Base-by-base conservation (phyloP, 164 flowering plant species). In the Vitis cinerea region DNA sequence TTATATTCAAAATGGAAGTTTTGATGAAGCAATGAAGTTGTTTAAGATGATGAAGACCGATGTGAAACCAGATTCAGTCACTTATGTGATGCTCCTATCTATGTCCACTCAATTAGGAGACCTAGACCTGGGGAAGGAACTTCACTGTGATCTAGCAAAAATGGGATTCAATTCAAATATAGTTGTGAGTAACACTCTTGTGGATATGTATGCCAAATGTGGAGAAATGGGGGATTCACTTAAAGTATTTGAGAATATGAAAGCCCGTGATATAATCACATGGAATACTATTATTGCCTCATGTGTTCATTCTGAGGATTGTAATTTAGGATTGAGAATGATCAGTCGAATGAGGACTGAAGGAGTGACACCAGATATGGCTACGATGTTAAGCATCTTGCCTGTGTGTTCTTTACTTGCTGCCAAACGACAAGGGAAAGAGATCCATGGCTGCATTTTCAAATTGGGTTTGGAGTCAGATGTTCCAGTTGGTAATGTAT, bases 271-370 rank as follows among this genome's bases (percentile, higher is more conserved):
- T 68, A 63, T 65, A n/a, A 77, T 87, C 52, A 74, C 89, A 12
- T 87, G 91, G 91, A 87, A 84, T 59, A 78, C 84, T 50, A 75
- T 87, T 13, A 75, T 87, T 60, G 70, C 78, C 60, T 81, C 86
- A 14, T 81, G 79, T 72, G 77, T 77, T 68, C 84, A 73, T 30
- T 65, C 64, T 65, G 84, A 81, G 15, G 72, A 78, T 50, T 69
- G 76, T 70, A 56, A 29, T 66, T 54, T 77, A 65, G 89, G 85
- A 59, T 72, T 83, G 48, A 60, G 68, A 68, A 75, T 83, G 74
- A 59, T 77, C 61, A 66, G 67, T 53, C 67, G 63, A 59, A 85
- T 87, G 91, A 74, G 79, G 70, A 66, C n/a, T 27, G 81, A 73
- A n/a, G 85, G 79, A 50, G 15, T 80, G 61, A 58, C 37, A 27